Percentiles rank a stretch among this genome's conserved stretches.
Evolutionary conservation across 2,329 filamentous ascomycete genomes (phyloP).

Genomic region (Hypoxylon sp.): DNA sequence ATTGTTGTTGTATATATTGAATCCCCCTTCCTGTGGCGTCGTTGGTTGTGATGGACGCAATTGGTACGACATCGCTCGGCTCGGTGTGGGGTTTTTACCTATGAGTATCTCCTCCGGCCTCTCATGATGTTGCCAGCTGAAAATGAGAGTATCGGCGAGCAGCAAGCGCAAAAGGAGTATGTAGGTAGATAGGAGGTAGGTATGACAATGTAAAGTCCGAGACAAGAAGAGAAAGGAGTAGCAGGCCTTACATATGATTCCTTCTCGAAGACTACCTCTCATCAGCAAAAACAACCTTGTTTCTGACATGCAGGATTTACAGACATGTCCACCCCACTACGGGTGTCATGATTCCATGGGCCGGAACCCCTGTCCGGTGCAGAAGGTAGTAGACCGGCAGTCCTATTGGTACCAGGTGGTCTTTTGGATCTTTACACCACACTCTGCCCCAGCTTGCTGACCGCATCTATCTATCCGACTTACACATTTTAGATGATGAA

Average conservation of each 20-base stretch:
- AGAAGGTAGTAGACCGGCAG: conserved; percentile 23
- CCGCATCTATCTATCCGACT: conserved; percentile 19
- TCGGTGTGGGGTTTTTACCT: conserved; percentile 11
- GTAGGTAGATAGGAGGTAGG: background rate
- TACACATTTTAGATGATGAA: conserved; percentile 7
- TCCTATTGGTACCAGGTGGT: conserved; percentile 30
- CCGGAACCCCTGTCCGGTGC: conserved; percentile 24
- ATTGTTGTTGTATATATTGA: conserved; percentile 25
- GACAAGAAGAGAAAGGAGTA: conserved; percentile 22
- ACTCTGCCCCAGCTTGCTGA: conserved; percentile 34
- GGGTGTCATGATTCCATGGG: conserved; percentile 13
- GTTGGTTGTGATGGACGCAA: conserved; percentile 35
- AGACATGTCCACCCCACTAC: conserved; percentile 30
- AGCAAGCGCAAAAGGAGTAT: background rate
- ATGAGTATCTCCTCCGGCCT: conserved; percentile 23
- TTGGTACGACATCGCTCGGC: conserved; percentile 46
- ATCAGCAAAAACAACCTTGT: conserved; percentile 11
- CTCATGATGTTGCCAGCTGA: conserved; percentile 24
- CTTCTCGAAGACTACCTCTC: conserved; percentile 29
- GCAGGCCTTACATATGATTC: conserved; percentile 22
- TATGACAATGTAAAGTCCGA: background rate
- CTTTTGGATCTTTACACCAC: conserved; percentile 20
- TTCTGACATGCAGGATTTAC: conserved; percentile 35
- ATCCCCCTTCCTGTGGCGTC: conserved; percentile 22
- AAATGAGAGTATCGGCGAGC: conserved; percentile 7